These are phyloP conservation scores for Raphanus sativus DNA, from an alignment of 345 rosid genomes.

Conservation along the genomic window DNA sequence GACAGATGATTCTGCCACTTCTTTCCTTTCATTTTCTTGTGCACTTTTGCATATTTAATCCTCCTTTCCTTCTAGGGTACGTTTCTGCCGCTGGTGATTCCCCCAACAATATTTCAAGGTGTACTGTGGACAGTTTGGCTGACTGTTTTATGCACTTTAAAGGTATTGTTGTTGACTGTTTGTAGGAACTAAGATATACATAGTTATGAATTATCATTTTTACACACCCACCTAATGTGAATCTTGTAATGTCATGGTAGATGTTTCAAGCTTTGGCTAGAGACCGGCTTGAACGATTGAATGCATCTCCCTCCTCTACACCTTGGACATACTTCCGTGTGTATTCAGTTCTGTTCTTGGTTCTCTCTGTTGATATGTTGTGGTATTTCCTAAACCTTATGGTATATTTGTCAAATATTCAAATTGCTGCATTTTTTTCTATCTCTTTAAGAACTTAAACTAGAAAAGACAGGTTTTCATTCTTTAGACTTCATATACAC, in stretches of 20 bases:
- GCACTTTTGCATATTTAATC: neutral
- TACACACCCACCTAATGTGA: slow-evolving; percentile 16
- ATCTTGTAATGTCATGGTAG: slow-evolving; percentile 42
- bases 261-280: slow-evolving; percentile 99
- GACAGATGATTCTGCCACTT: slow-evolving; percentile 7
- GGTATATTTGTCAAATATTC: neutral
- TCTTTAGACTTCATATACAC: neutral
- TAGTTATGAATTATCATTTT: neutral
- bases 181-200: no score
- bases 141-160: slow-evolving; percentile 75
- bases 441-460: slow-evolving; percentile 5
- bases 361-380: slow-evolving; percentile 66
- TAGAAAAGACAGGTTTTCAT: neutral
- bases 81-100: slow-evolving; percentile 84
- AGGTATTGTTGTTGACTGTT: slow-evolving; percentile 54
- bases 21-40: no score
- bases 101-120: slow-evolving; percentile 75
- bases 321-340: slow-evolving; percentile 90
- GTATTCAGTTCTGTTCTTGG: slow-evolving; percentile 74
- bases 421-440: neutral
- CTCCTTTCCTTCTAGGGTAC: slow-evolving; percentile 59
- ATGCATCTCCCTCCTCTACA: slow-evolving; percentile 92
- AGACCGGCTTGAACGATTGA: slow-evolving; percentile 92
- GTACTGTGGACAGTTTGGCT: slow-evolving; percentile 93
- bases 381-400: slow-evolving; percentile 56